phyloP scores from a whole-genome alignment of 805 yeast species.

The Candida ficus region DNA sequence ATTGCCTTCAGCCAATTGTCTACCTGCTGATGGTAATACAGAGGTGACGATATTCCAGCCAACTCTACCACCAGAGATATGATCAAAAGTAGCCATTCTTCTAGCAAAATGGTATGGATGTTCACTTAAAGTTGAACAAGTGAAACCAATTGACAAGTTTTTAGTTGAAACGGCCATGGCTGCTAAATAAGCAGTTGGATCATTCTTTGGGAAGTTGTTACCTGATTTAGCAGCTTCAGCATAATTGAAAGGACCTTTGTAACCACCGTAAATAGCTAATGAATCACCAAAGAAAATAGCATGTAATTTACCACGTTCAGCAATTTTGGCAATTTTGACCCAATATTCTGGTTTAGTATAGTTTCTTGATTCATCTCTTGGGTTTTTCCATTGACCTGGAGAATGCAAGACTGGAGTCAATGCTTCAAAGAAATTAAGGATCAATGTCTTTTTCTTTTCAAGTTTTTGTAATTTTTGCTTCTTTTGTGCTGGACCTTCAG shows the following conservation, averaged over 20 bases:
- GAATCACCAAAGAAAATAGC: constrained; percentile 33
- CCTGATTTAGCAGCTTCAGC: constrained; percentile 16
- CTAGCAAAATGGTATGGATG: constrained; percentile 34
- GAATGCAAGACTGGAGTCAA: constrained; percentile 8
- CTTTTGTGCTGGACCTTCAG: constrained; percentile 6
- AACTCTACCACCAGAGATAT: constrained; percentile 33
- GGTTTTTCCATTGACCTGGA: constrained; percentile 8
- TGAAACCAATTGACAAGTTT: constrained; percentile 31
- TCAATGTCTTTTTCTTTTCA: not conserved
- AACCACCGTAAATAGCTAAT: constrained; percentile 33
- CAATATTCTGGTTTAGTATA: constrained; percentile 26
- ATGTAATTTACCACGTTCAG: constrained; percentile 32
- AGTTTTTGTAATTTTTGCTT: not conserved
- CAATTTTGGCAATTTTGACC: constrained; percentile 29
- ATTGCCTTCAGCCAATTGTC: constrained; percentile 29
- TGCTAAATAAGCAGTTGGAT: constrained; percentile 27
- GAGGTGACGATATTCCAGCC: constrained; percentile 39
- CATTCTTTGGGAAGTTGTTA: constrained; percentile 18
- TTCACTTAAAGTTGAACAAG: constrained; percentile 34
- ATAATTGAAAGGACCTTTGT: constrained; percentile 10
- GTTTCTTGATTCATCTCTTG: constrained; percentile 1
- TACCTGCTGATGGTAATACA: constrained; percentile 33
- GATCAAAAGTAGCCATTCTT: constrained; percentile 35
- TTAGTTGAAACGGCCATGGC: constrained; percentile 36
- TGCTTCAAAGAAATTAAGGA: constrained; percentile 9